Conservation (phyloP, 257 asterid genomes). For the Solanum pennellii region DNA sequence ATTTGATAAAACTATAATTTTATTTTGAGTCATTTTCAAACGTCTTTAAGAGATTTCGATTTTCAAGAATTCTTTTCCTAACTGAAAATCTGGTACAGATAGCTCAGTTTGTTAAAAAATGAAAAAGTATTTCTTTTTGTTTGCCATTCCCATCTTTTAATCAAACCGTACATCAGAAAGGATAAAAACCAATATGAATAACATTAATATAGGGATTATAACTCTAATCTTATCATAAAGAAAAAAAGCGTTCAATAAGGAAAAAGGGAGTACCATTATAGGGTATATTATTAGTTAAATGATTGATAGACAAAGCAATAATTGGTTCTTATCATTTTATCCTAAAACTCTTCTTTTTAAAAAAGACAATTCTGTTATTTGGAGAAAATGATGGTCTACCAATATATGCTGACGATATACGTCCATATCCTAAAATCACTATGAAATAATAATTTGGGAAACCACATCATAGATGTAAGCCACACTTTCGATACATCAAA, state of each 20-base stretch:
- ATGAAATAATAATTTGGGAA: background rate
- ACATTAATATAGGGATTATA: background rate
- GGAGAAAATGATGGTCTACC: background rate
- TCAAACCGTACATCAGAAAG: background rate
- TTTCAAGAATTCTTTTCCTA: background rate
- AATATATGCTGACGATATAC: background rate
- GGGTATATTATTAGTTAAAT: background rate
- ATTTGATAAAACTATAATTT: background rate
- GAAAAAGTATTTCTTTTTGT: background rate
- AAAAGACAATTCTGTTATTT: background rate
- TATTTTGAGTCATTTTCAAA: background rate
- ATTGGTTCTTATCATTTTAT: constrained; percentile 1
- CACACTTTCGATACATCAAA: background rate
- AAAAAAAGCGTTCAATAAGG: background rate
- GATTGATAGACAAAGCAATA: background rate
- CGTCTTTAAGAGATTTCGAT: background rate
- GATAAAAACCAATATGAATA: background rate
- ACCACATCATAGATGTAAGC: background rate
- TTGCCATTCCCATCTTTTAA: background rate
- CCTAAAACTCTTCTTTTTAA: background rate
- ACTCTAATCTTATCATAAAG: background rate
- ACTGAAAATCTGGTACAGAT: background rate
- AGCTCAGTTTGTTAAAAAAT: background rate
- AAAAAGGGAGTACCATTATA: background rate
- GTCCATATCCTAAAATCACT: background rate